Evolutionary conservation across 2,329 filamentous ascomycete species (phyloP), one percentile per base, ranked within the genome.

Genomic region (Diaporthe australafricana): DNA sequence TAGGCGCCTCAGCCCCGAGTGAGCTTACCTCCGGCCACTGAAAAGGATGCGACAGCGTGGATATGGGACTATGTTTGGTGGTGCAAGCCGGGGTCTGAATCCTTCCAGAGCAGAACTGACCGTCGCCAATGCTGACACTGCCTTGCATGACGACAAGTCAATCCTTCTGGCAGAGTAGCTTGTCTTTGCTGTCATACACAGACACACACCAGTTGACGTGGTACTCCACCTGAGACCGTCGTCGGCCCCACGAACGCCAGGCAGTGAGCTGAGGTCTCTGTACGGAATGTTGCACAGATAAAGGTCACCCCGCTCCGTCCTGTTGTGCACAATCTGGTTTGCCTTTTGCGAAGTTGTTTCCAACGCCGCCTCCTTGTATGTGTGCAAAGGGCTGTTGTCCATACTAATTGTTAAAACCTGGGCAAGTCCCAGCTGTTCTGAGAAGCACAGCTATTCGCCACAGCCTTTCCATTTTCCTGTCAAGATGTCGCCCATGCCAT

Each of bases 171-270:
- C 20, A 35, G 6, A 40, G 38, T 16, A 11, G 42, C 60, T 25
- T 35, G 12, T 42, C 42, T 35, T n/a, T 48, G 60, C 60, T 63
- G 60, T 63, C 60, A 35, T n/a, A 63, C 57, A 35, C 25, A 17
- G 27, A 65, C 60, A 65, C n/a, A n/a, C n/a, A n/a, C n/a, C n/a
- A n/a, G n/a, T n/a, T n/a, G n/a, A n/a, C 60, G 60, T 48, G 42
- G 60, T 65, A 45, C 45, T 50, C 45, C 60, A 50, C 60, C n/a
- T 50, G 42, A 50, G 60, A 65, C 60, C 27, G 25, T 42, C 3
- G 20, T 20, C 17, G 38, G 56, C 22, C 56, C 56, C 25, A n/a
- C 22, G 17, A 14, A 25, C 25, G 45, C 60, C 60, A 65, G 60
- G 60, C 60, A 65, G 42, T 65, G 45, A 38, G 45, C 45, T 50